Conservation (phyloP, 164 flowering plant genomes). For the Tetrastigma voinierianum region DNA sequence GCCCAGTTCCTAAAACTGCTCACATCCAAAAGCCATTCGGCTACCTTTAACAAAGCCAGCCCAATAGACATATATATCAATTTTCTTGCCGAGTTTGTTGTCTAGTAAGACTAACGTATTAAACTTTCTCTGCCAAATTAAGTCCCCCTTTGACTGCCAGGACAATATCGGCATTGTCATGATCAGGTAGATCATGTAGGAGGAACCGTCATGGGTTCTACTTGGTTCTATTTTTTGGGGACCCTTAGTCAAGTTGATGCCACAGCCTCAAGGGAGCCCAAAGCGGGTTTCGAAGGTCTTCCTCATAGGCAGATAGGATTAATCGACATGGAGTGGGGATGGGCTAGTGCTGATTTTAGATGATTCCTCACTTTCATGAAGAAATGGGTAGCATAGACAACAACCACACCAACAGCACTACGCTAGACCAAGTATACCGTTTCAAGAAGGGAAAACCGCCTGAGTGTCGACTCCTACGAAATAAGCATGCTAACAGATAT, state of each 20-base stretch:
- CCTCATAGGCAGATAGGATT: slow-evolving; percentile 60
- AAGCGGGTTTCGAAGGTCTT: slow-evolving; percentile 53
- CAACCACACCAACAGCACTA: slow-evolving; percentile 82
- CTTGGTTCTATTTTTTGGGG: too few species aligned
- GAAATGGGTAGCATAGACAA: too few species aligned
- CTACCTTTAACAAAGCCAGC: slow-evolving; percentile 67
- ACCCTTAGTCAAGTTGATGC: slow-evolving; percentile 51
- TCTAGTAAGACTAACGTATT: slow-evolving; percentile 61
- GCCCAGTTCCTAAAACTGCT: slow-evolving; percentile 42
- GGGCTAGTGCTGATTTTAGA: too few species aligned
- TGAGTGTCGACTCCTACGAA: slow-evolving; percentile 47
- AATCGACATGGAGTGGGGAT: slow-evolving; percentile 56
- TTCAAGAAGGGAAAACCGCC: slow-evolving; percentile 56
- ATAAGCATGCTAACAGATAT: slow-evolving; percentile 14
- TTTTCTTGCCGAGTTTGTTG: slow-evolving; percentile 62
- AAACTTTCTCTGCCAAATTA: slow-evolving; percentile 57
- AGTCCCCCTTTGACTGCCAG: slow-evolving; percentile 61
- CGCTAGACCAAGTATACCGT: slow-evolving; percentile 62
- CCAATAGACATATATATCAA: too few species aligned
- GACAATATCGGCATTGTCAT: slow-evolving; percentile 49
- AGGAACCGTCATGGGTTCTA: slow-evolving; percentile 44
- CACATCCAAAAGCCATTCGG: slow-evolving; percentile 54
- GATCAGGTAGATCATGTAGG: slow-evolving; percentile 66
- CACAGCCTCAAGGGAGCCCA: slow-evolving; percentile 79
- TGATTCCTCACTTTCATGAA: slow-evolving; percentile 67